Evolutionary conservation across 139 green algal species (phyloP), one percentile per base, ranked within the genome.

Genomic region (Asterochloris sp.): DNA sequence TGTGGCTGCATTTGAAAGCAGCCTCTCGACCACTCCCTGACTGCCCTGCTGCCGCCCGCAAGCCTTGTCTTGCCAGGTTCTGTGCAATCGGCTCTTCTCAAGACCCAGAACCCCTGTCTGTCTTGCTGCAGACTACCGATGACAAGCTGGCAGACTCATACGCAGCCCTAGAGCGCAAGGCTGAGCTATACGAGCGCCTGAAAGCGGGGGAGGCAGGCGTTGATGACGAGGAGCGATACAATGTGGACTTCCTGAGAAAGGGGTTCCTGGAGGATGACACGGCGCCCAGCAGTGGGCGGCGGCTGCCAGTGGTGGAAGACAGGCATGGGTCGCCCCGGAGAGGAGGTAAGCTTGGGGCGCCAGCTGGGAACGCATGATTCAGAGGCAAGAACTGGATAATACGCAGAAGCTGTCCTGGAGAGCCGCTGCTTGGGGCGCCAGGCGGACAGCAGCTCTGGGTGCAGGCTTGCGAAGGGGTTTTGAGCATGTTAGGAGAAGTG

Each of bases 241-340:
- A 95, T 78, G 93, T 97, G 67, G 93, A 96, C 79, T 96, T 96
- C 67, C 47, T 94, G 62, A 78, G 80, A 13, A 94, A 94, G 83
- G 84, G 78, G 1, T 67, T 73, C 11, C 79, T 86, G 38, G 78
- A 76, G 62, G 80, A 87, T 67, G 83, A 90, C 15, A 17, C 10
- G 79, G 60, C 16, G 28, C 38, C 16, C 15, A 64, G 21, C 61
- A 47, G 74, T 11, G 23, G 23, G 11, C 23, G 23, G 17, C 79
- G 75, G 24, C 23, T 62, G 47, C 15, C 69, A 54, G 21, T 76
- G 24, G 54, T 69, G 15, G 11, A 29, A 54, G 60, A 78, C 19
- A 28, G 26, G 62, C 73, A 6, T 54, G 38, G 38, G 4, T 54
- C 38, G 38, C 38, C 38, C 4, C 38, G 6, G 38, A 54, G 38